Conservation (phyloP, 345 rosid genomes). For the Syzygium oleosum region DNA sequence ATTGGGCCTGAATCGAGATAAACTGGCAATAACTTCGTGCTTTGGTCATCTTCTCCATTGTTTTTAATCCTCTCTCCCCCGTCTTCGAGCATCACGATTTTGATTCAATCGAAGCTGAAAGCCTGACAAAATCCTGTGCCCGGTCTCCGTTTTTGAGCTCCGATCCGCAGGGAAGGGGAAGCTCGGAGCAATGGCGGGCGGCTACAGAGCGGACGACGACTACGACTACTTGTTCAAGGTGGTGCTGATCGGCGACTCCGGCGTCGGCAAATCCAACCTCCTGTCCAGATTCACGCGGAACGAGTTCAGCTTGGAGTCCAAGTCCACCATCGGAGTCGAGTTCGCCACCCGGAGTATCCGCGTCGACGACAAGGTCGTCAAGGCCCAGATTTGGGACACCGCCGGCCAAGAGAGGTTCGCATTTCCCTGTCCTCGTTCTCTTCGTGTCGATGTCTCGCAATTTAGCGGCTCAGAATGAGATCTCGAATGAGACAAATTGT, state of each 20-base stretch:
- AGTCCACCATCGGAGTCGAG: constrained; percentile 81
- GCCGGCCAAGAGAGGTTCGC: constrained; percentile 74
- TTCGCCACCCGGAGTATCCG: constrained; percentile 75
- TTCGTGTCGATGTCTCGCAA: background rate
- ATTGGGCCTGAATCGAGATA: background rate
- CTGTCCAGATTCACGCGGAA: constrained; percentile 67
- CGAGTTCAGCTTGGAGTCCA: constrained; percentile 81
- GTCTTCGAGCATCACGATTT: background rate
- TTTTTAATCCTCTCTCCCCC: background rate
- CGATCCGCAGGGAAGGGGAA: background rate
- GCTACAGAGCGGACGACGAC: constrained; percentile 76
- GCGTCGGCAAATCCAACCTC: constrained; percentile 76
- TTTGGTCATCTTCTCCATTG: background rate
- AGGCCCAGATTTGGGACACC: constrained; percentile 92
- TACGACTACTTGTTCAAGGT: constrained; percentile 80
- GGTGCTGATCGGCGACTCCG: constrained; percentile 73
- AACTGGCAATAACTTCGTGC: background rate
- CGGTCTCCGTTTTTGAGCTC: background rate
- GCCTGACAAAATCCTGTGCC: background rate
- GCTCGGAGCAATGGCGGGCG: constrained; percentile 28
- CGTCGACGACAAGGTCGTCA: constrained; percentile 70
- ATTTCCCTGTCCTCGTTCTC: background rate
- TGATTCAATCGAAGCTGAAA: background rate
- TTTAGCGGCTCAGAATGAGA: background rate
- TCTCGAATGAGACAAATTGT: background rate